Base-by-base conservation (phyloP, 164 flowering plant species). In the Akebia trifoliata region DNA sequence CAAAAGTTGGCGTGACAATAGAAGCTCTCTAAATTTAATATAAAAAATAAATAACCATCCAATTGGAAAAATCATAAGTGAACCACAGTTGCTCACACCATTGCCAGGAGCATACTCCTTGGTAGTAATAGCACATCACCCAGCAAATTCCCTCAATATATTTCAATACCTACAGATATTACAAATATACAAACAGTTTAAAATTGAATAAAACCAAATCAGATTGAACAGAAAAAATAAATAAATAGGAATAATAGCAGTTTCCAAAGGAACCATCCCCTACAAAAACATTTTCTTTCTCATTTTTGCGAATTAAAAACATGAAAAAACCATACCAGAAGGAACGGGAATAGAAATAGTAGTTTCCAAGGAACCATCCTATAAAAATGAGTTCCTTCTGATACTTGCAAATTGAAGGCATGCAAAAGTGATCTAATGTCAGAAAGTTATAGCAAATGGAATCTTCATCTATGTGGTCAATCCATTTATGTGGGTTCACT, bases 51-150 rank as follows among this genome's bases (percentile, higher is more conserved):
- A 38, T n/a, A 38, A 6, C 7, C 7, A 8, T 35, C 11, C 2
- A 37, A 4, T n/a, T n/a, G n/a, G 15, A 4, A 39, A 5, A 14
- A 39, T n/a, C 21, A 55, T 8, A 64, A 40, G 40, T 15, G 25
- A 51, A 44, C 3, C 43, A 67, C 8, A 50, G 12, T 25, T 42
- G 25, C 46, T 50, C 78, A 30, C 50, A 83, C 88, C 88, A 83
- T 55, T 78, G 70, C 88, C 88, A 83, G 37, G 88, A 83, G 67
- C 78, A 77, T 9, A 83, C 81, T 57, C 81, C 85, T 56, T 72
- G 66, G 65, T 76, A 83, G 59, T 80, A 83, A 57, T 78, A 83
- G 39, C 59, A 80, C 85, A 83, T 81, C 65, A 83, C 83, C 88
- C 88, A 83, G 49, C 83, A 73, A 38, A 83, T 66, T 36, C 88